These are phyloP conservation scores for Dactylellina sp. DNA, from an alignment of 2,329 filamentous ascomycete species.

Conservation along the genomic window DNA sequence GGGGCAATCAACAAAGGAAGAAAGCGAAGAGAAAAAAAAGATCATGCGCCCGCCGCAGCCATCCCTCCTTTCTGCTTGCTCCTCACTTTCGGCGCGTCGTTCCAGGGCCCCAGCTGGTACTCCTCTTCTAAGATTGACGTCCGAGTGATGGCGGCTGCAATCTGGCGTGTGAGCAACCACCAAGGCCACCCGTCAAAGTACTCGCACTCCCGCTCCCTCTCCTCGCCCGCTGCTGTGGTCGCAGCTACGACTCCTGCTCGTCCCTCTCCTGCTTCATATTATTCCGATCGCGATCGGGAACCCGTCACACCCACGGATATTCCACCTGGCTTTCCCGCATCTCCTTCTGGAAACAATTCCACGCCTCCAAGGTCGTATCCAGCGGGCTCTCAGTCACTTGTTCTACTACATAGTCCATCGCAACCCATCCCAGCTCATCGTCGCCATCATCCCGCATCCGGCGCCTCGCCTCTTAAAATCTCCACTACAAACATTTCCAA, in stretches of 20 bases:
- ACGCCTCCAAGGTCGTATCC: constrained; percentile 17
- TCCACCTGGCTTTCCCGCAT: constrained; percentile 9
- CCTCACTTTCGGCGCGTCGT: constrained; percentile 41
- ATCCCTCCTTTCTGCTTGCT: not conserved
- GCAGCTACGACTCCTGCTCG: constrained; percentile 6
- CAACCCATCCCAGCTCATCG: constrained; percentile 37
- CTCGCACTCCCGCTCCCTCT: constrained; percentile 50
- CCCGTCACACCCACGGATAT: constrained; percentile 9
- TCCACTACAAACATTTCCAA: constrained; percentile 29
- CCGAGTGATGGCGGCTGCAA: constrained; percentile 44
- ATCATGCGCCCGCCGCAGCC: constrained; percentile 32
- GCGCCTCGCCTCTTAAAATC: constrained; percentile 26
- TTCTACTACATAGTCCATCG: constrained; percentile 42
- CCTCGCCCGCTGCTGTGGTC: constrained; percentile 36
- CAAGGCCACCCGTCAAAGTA: constrained; percentile 20
- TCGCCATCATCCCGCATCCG: constrained; percentile 27
- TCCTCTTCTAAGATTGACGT: not conserved
- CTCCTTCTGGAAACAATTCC: not conserved
- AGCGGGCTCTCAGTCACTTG: constrained; percentile 45
- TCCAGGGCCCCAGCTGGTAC: constrained; percentile 16
- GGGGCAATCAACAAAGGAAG: constrained; percentile 9
- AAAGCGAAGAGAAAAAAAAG: constrained; percentile 23
- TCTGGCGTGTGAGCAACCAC: constrained; percentile 50
- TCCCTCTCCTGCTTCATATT: constrained; percentile 3
- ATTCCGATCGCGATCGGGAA: constrained; percentile 25